These are phyloP conservation scores for Linum usitatissimum DNA, from an alignment of 345 rosid genomes.

Conservation along the genomic window DNA sequence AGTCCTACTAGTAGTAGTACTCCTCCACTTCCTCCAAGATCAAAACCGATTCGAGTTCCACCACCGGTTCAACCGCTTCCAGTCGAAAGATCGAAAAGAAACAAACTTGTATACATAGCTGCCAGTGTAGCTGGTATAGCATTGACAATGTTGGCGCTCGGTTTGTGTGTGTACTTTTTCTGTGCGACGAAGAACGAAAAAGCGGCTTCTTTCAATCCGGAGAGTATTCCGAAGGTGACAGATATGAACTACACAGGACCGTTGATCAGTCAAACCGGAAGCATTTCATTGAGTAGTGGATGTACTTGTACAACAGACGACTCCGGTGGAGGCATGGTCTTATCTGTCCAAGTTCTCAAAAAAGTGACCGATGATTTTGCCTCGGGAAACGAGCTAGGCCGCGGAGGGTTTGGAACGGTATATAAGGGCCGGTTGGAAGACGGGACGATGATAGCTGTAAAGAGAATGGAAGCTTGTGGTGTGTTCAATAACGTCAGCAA, in stretches of 20 bases:
- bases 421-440: slow-evolving; percentile 46
- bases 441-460: slow-evolving; percentile 44
- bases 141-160: slow-evolving; percentile 13
- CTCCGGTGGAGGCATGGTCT: slow-evolving; percentile 28
- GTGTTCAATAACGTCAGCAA: slow-evolving; percentile 16
- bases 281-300: slow-evolving; percentile 30
- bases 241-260: slow-evolving; percentile 14
- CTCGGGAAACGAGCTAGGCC: slow-evolving; percentile 33
- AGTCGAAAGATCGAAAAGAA: slow-evolving; percentile 8
- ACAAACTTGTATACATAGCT: slow-evolving; percentile 9
- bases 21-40: slow-evolving; percentile 6
- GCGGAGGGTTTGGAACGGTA: slow-evolving; percentile 45
- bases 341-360: slow-evolving; percentile 39
- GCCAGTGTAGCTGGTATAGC: slow-evolving; percentile 14
- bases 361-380: slow-evolving; percentile 37
- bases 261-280: slow-evolving; percentile 21
- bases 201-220: slow-evolving; percentile 24
- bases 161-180: slow-evolving; percentile 16
- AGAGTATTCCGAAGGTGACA: slow-evolving; percentile 21
- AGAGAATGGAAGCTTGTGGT: slow-evolving; percentile 39
- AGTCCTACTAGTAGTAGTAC: slow-evolving; percentile 13
- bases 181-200: slow-evolving; percentile 20
- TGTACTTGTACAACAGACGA: slow-evolving; percentile 35
- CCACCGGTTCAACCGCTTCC: too few relatives aligned
- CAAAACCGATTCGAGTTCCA: slow-evolving; percentile 6